A percentile compares a stretch with the other conserved stretches of the same genome.
Conservation (phyloP, 148 eudicot genomes). For the Euryodendron excelsum region DNA sequence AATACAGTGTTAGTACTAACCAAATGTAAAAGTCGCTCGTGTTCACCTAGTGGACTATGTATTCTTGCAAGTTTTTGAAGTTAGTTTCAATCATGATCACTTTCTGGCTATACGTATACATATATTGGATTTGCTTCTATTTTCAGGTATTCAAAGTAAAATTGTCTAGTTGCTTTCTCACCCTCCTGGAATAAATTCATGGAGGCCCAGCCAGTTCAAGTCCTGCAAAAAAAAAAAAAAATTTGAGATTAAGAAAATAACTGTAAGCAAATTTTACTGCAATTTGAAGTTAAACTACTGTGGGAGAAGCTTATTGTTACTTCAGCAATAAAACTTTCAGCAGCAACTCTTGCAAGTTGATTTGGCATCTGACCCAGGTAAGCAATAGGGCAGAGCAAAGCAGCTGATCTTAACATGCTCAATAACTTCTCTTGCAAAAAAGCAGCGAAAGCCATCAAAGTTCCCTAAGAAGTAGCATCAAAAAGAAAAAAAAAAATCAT, state of each 20-base stretch:
- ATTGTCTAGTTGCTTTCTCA: constrained; percentile 20
- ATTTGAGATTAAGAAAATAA: neutral
- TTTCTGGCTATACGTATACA: neutral
- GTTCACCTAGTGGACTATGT: too few species aligned
- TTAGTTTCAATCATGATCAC: too few species aligned
- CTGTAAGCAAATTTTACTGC: neutral
- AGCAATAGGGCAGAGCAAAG: constrained; percentile 47
- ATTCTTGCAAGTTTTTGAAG: too few species aligned
- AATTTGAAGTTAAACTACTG: neutral
- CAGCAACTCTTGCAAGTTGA: constrained; percentile 34
- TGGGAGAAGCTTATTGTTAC: constrained; percentile 15
- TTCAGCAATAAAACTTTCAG: constrained; percentile 32
- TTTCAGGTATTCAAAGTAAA: neutral
- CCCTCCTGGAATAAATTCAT: constrained; percentile 45
- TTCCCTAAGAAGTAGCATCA: constrained; percentile 30
- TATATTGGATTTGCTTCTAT: neutral
- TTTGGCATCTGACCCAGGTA: constrained; percentile 39
- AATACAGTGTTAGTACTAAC: neutral
- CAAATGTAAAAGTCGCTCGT: too few species aligned
- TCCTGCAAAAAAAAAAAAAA: constrained; percentile 23
- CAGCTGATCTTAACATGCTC: constrained; percentile 47
- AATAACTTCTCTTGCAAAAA: constrained; percentile 29
- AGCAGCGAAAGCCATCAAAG: constrained; percentile 50
- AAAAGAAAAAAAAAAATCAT: neutral
- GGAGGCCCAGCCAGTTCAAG: constrained; percentile 36